These are phyloP conservation scores for Penicillium riverlandense DNA, from an alignment of 495 filamentous ascomycete genomes.

Conservation along the genomic window DNA sequence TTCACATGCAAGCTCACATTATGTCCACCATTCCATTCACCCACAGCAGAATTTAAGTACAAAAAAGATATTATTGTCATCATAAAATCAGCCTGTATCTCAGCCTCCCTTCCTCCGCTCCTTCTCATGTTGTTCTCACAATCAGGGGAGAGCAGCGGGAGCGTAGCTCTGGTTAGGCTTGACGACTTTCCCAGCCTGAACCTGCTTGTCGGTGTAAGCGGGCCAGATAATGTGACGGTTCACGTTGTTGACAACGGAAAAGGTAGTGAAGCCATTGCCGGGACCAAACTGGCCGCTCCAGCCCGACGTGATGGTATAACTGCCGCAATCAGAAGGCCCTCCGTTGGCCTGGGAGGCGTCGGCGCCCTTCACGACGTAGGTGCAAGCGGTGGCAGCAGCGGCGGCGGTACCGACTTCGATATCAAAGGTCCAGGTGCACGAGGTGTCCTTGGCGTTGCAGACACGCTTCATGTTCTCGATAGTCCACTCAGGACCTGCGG, in stretches of 20 bases:
- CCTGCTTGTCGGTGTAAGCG: conserved; percentile 39
- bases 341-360: conserved; percentile 33
- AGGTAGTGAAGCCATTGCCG: conserved; percentile 46
- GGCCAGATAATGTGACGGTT: conserved; percentile 40
- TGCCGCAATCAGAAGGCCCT: conserved; percentile 34
- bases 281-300: conserved; percentile 51
- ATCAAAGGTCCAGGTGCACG: conserved; percentile 41
- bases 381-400: conserved; percentile 20
- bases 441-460: conserved; percentile 38
- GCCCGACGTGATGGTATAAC: conserved; percentile 43
- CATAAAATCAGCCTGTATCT: background rate
- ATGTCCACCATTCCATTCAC: too few relatives aligned
- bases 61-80: too few relatives aligned
- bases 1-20: too few relatives aligned
- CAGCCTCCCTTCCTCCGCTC: background rate
- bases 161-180: conserved; percentile 50
- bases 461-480: conserved; percentile 38
- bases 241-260: conserved; percentile 37
- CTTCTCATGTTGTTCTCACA: background rate
- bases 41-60: too few relatives aligned
- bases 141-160: conserved; percentile 28
- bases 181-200: conserved; percentile 38
- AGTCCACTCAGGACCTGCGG: conserved; percentile 37
- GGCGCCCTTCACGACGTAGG: conserved; percentile 32
- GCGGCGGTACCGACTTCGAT: conserved; percentile 27